phyloP scores from a whole-genome alignment of 257 asterid species.

The Cinchona pubescens region DNA sequence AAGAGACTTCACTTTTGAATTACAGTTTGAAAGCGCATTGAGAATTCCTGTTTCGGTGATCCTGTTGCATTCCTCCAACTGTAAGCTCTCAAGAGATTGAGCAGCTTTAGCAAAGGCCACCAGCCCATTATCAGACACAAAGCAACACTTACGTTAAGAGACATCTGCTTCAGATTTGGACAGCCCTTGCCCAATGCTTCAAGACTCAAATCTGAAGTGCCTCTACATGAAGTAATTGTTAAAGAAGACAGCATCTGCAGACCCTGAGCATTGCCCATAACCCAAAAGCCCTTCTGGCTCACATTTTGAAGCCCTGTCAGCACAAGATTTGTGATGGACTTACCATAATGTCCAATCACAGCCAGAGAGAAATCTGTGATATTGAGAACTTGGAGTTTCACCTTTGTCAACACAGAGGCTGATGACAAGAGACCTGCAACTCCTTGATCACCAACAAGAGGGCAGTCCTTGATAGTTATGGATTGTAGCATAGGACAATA shows the following conservation, averaged over 20 bases:
- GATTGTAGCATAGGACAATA: constrained; percentile 64
- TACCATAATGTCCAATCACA: constrained; percentile 77
- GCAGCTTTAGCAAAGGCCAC: constrained; percentile 61
- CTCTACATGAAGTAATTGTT: constrained; percentile 57
- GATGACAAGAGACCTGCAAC: constrained; percentile 58
- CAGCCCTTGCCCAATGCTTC: constrained; percentile 69
- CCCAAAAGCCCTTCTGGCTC: constrained; percentile 91
- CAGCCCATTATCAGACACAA: constrained; percentile 70
- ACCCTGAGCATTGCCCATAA: constrained; percentile 78
- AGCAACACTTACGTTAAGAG: constrained; percentile 62
- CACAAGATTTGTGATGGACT: constrained; percentile 54
- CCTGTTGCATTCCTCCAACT: constrained; percentile 80
- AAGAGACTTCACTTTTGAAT: constrained; percentile 63
- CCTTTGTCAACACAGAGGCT: constrained; percentile 52
- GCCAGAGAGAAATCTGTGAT: constrained; percentile 77
- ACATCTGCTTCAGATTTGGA: constrained; percentile 54
- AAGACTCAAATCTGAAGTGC: constrained; percentile 65
- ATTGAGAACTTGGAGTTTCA: constrained; percentile 65
- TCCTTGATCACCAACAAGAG: constrained; percentile 76
- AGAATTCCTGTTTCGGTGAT: constrained; percentile 67
- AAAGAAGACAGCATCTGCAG: constrained; percentile 54
- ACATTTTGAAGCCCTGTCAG: constrained; percentile 64
- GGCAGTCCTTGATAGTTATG: constrained; percentile 67
- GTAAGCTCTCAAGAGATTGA: constrained; percentile 60
- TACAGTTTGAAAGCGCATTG: constrained; percentile 59